Conservation (phyloP, 2,329 filamentous ascomycete genomes). For the Arthroderma uncinatum region DNA sequence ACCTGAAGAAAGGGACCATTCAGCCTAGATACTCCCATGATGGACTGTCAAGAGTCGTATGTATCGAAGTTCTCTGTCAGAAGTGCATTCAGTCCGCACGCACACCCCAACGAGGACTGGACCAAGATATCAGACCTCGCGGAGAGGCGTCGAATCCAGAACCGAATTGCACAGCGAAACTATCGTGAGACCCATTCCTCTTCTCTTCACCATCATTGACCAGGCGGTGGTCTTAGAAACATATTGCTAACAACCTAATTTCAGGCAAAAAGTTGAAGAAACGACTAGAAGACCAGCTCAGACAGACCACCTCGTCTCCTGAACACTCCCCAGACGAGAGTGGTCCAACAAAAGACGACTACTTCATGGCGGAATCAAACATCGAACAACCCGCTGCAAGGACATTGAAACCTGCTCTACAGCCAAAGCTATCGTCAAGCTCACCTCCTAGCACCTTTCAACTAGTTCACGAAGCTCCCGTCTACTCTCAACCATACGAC, state of each 20-base stretch:
- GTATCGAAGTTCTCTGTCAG: slow-evolving; percentile 63
- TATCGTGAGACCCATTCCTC: slow-evolving; percentile 1
- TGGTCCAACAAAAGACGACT: slow-evolving; percentile 17
- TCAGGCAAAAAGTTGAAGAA: slow-evolving; percentile 57
- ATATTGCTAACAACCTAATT: not conserved
- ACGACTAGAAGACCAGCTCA: slow-evolving; percentile 53
- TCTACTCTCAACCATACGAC: not conserved
- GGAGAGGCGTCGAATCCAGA: slow-evolving; percentile 7
- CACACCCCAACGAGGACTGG: slow-evolving; percentile 96
- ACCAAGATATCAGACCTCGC: slow-evolving; percentile 97
- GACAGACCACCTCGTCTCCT: slow-evolving; percentile 50
- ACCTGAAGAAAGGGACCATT: not conserved
- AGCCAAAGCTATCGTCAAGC: slow-evolving; percentile 48
- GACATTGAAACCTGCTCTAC: slow-evolving; percentile 31
- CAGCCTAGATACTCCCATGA: not conserved
- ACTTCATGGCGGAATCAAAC: not conserved
- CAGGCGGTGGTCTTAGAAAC: not conserved
- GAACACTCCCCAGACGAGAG: slow-evolving; percentile 42
- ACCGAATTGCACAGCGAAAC: slow-evolving; percentile 8
- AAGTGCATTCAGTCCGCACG: slow-evolving; percentile 88
- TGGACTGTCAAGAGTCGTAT: slow-evolving; percentile 13
- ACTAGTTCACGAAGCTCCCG: not conserved
- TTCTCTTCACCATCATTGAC: too few relatives aligned
- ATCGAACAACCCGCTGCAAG: slow-evolving; percentile 23
- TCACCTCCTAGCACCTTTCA: slow-evolving; percentile 23